Base-by-base conservation (phyloP, 2,329 filamentous ascomycete species). In the Zasmidium angulare region DNA sequence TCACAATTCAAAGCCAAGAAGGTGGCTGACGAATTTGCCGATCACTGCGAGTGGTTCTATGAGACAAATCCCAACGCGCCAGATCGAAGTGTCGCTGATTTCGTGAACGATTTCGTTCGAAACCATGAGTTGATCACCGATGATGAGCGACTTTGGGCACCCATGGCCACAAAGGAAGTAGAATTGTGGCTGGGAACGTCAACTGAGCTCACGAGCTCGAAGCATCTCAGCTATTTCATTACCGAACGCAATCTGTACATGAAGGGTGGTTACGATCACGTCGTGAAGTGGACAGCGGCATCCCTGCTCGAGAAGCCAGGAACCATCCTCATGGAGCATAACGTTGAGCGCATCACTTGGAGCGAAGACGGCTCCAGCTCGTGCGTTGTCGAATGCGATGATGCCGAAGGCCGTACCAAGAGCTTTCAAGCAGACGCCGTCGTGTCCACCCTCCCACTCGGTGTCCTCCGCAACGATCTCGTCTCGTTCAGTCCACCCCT, bases 1-100 rank as follows among this genome's bases (percentile, higher is more conserved):
- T 71, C 75, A 48, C 77, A 79, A 62, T 78, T 78, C 73, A 79
- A 79, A 57, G 76, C 76, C 20, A 79, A 79, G 66, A 79, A 79
- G 60, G 76, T 78, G 22, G 76, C 76, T 53, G 77, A 79, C 66
- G 77, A 79, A 64, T 78, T 77, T 60, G 76, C 76, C 26, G 76
- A 78, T 62, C 76, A 76, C 55, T 71, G 70, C 60, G 74, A 76
- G 55, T 75, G 72, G 72, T 78, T 70, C 61, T 79, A 78, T 63
- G 70, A 72, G 49, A 73, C 71, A 46, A 69, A 77, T 55, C 76
- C 77, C 10, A 69, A 76, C 53, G 76, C 75, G 17, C 74, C 76
- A 46, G 77, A 79, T 66, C 74, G 72, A 46, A 63, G 70, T 40
- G 76, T 76, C 29, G 68, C 74, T 49, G 74, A 76, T 36, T 78